Evolutionary conservation across 805 yeast species (phyloP).

Genomic region (Debaryomyces hansenii): DNA sequence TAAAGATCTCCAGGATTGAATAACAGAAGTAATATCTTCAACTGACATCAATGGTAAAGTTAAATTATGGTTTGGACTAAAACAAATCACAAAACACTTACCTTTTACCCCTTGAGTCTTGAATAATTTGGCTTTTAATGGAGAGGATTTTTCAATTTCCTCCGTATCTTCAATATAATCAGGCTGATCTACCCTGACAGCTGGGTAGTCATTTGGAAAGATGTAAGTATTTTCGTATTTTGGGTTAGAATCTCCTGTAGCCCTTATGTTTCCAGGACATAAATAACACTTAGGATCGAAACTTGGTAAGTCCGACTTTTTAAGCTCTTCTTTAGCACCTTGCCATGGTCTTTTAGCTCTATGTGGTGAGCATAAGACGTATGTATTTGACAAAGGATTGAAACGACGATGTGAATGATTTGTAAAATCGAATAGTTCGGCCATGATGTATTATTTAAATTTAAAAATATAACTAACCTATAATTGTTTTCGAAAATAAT

Average conservation of each 20-base stretch:
- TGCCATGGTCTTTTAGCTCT: constrained; percentile 81
- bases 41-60: constrained; percentile 62
- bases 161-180: constrained; percentile 26
- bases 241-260: constrained; percentile 61
- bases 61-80: constrained; percentile 66
- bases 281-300: constrained; percentile 69
- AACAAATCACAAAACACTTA: constrained; percentile 69
- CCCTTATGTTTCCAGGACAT: constrained; percentile 71
- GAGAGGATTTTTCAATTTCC: constrained; percentile 11
- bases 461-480: background rate
- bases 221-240: constrained; percentile 56
- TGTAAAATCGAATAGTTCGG: constrained; percentile 44
- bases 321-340: constrained; percentile 62
- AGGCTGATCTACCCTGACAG: constrained; percentile 61
- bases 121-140: constrained; percentile 45
- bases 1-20: constrained; percentile 59
- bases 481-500: background rate
- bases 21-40: constrained; percentile 46
- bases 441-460: constrained; percentile 11
- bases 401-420: constrained; percentile 67
- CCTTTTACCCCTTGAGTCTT: constrained; percentile 63
- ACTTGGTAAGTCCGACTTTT: constrained; percentile 43
- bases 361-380: constrained; percentile 75
- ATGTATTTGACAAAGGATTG: constrained; percentile 67
- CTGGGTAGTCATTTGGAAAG: constrained; percentile 70